Conservation (phyloP, 78 protist species). For the Guillardia theta region DNA sequence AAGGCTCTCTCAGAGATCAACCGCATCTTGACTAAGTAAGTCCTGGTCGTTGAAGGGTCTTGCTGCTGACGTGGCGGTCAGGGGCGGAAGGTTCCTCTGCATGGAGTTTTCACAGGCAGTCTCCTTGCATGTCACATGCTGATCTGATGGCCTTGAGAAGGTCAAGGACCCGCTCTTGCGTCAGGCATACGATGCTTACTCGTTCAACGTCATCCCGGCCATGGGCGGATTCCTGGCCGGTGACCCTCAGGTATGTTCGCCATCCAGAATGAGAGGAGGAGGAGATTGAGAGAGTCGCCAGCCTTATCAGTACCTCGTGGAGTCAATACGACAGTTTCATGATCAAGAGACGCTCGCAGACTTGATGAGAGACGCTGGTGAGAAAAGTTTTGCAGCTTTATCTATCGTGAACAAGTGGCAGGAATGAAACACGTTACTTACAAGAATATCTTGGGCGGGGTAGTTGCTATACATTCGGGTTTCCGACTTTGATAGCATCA, state of each 20-base stretch:
- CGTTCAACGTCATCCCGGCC: not conserved
- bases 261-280: not conserved
- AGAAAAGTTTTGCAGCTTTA: not conserved
- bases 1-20: not conserved
- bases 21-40: not conserved
- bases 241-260: not conserved
- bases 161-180: not conserved
- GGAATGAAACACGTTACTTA: not conserved
- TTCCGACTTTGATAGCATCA: not conserved
- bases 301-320: not conserved
- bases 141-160: too few relatives aligned
- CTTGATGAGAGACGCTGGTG: not conserved
- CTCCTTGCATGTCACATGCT: not conserved
- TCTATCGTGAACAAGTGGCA: not conserved
- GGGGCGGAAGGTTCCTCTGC: not conserved
- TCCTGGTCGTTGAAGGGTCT: not conserved
- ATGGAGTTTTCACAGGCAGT: conserved; percentile 13
- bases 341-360: not conserved
- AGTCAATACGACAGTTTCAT: not conserved
- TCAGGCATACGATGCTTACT: not conserved
- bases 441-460: not conserved
- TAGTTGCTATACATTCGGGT: not conserved
- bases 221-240: not conserved
- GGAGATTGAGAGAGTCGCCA: not conserved
- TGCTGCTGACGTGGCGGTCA: not conserved